Evolutionary conservation across 2,329 filamentous ascomycete species (phyloP).

Genomic region (Ophiobolus disseminans): DNA sequence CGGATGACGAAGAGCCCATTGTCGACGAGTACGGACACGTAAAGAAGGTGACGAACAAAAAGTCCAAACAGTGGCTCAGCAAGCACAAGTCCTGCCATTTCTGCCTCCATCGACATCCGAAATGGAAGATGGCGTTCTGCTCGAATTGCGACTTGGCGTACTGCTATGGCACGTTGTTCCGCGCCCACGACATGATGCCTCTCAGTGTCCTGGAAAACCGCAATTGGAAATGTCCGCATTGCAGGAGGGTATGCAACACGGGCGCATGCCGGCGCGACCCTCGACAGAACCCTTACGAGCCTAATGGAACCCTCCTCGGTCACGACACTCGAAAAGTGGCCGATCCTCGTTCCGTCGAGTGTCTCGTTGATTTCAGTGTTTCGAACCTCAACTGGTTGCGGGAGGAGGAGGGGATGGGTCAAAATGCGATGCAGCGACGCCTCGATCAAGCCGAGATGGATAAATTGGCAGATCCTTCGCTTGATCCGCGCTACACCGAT

Average conservation of each 20-base stretch:
- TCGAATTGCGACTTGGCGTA: conserved; percentile 77
- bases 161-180: conserved; percentile 91
- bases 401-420: conserved; percentile 55
- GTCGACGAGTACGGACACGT: conserved; percentile 69
- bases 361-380: conserved; percentile 85
- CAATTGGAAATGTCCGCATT: conserved; percentile 89
- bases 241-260: conserved; percentile 85
- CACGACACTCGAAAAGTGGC: conserved; percentile 91
- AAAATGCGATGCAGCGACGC: conserved; percentile 57
- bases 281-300: conserved; percentile 79
- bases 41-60: conserved; percentile 70
- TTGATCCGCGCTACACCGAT: conserved; percentile 55
- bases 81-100: conserved; percentile 75
- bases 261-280: conserved; percentile 73
- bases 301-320: conserved; percentile 85
- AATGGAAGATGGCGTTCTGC: conserved; percentile 85
- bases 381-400: conserved; percentile 87
- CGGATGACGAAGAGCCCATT: conserved; percentile 61
- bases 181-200: conserved; percentile 90
- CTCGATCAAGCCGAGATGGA: conserved; percentile 62
- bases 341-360: conserved; percentile 88
- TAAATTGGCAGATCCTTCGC: conserved; percentile 55
- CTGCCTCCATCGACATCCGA: conserved; percentile 79
- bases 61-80: conserved; percentile 57
- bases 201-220: conserved; percentile 80